Conservation (phyloP, 2,329 filamentous ascomycete genomes). For the Fusarium devonianum region DNA sequence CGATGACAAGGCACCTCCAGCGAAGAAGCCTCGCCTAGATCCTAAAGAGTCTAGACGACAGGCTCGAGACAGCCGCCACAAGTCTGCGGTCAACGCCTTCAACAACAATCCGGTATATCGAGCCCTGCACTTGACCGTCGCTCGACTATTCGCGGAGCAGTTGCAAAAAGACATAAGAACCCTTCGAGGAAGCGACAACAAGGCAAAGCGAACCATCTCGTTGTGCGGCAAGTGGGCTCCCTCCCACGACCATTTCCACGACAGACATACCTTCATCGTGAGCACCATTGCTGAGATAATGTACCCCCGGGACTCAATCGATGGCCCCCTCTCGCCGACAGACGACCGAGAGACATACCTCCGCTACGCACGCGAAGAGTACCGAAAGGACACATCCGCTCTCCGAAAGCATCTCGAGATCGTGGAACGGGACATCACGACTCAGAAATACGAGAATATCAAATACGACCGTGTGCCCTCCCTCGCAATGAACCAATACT, state of each 20-base stretch:
- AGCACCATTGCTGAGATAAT: constrained; percentile 65
- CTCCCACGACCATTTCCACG: constrained; percentile 61
- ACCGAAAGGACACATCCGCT: constrained; percentile 59
- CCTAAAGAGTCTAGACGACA: constrained; percentile 40
- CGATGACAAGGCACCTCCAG: neutral
- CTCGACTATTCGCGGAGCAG: constrained; percentile 64
- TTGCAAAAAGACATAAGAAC: constrained; percentile 55
- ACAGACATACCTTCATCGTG: constrained; percentile 64
- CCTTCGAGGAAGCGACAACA: constrained; percentile 50
- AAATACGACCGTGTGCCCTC: constrained; percentile 65
- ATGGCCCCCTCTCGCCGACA: constrained; percentile 43
- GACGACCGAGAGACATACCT: constrained; percentile 59
- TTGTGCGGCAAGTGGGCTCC: constrained; percentile 69
- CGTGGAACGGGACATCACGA: constrained; percentile 60
- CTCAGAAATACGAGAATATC: constrained; percentile 57
- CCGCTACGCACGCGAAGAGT: constrained; percentile 60
- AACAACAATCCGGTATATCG: constrained; percentile 55
- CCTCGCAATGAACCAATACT: constrained; percentile 63
- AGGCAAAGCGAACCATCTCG: constrained; percentile 55
- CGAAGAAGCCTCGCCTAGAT: constrained; percentile 1
- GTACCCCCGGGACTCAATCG: constrained; percentile 47
- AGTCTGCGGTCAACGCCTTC: constrained; percentile 51
- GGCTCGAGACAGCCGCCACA: constrained; percentile 50
- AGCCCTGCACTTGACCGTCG: constrained; percentile 59
- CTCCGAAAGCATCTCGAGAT: constrained; percentile 61